Evolutionary conservation across 2,329 filamentous ascomycete genomes (phyloP), one percentile per base, ranked within the genome.

Genomic region (Aspergillus candidus): DNA sequence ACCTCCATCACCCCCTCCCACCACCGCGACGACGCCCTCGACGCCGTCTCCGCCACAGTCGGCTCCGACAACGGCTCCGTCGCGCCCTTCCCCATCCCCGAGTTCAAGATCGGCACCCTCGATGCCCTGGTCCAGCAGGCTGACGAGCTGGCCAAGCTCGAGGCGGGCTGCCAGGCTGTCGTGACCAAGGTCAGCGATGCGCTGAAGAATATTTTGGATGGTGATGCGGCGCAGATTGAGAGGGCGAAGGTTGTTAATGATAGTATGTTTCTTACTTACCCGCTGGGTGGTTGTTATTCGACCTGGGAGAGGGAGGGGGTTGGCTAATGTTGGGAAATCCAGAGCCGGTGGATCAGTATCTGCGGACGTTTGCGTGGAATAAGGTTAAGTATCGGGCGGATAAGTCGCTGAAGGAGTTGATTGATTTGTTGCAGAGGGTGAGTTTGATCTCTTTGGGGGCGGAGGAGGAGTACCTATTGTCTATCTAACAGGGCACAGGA

Each of bases 41-140:
- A 82, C 38, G 79, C 88, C 36, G 71, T 98, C 50, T 80, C 82
- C 55, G 72, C 82, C 44, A 88, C 83, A 34, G 76, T 95, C 43
- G 75, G 80, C 39, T 72, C 79, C 45, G 87, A 94, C 58, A 83
- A 86, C 66, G 88, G 86, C 63, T 80, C 78, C 41, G 84, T 88
- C 36, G 73, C 82, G 40, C 82, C 83, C 2, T 96, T 97, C 63
- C 73, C 79, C 44, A 85, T 97, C 51, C 93, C 93, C 14, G 84
- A 89, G 53, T 96, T 98, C 78, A 98, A 97, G 75, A 94, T 98
- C 66, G 93, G 93, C 46, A 96, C 93, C 0, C 78, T 98, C 32
- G 93, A 98, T 71, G 88, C 86, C 32, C 77, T 98, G 46, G 89
- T 98, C 35, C 88, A 95, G 71, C 91, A 98, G 69, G 93, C 93